Percentiles rank a stretch among this genome's conserved stretches.
Evolutionary conservation across 2,329 filamentous ascomycete genomes (phyloP).

Genomic region (Metarhizium brunneum): DNA sequence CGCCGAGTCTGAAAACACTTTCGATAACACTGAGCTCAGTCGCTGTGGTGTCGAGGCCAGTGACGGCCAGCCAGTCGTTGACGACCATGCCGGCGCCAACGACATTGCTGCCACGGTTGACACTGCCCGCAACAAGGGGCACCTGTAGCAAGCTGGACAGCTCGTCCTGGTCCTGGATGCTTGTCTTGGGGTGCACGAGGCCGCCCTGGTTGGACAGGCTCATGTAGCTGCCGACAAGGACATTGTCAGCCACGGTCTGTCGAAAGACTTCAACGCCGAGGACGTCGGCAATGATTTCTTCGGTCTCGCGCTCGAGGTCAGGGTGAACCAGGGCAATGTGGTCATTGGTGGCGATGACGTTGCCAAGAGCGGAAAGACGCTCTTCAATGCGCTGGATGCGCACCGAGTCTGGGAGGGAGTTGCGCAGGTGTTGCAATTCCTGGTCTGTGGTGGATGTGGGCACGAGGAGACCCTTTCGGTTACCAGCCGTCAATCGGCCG

Average conservation of each 20-base stretch:
- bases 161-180: constrained; percentile 96
- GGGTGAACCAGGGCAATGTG: constrained; percentile 95
- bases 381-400: constrained; percentile 98
- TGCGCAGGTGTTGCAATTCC: constrained; percentile 93
- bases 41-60: constrained; percentile 88
- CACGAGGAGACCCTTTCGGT: constrained; percentile 92
- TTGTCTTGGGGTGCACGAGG: constrained; percentile 94
- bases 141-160: constrained; percentile 88
- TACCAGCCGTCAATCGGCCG: constrained; percentile 88
- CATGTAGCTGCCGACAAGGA: constrained; percentile 96
- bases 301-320: constrained; percentile 92
- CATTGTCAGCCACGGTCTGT: constrained; percentile 95
- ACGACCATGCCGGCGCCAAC: constrained; percentile 63
- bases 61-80: constrained; percentile 92
- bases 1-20: constrained; percentile 88
- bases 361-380: constrained; percentile 86
- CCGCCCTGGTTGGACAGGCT: constrained; percentile 90
- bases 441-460: constrained; percentile 95
- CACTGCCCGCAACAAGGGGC: constrained; percentile 84
- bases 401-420: constrained; percentile 82
- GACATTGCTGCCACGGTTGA: constrained; percentile 87
- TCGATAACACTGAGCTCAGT: constrained; percentile 95
- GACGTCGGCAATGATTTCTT: constrained; percentile 96
- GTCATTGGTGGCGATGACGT: constrained; percentile 94
- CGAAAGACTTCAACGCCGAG: constrained; percentile 82